Evolutionary conservation across 768 basidiomycete genomes (phyloP).

Genomic region (Leccinum subtestaceum): DNA sequence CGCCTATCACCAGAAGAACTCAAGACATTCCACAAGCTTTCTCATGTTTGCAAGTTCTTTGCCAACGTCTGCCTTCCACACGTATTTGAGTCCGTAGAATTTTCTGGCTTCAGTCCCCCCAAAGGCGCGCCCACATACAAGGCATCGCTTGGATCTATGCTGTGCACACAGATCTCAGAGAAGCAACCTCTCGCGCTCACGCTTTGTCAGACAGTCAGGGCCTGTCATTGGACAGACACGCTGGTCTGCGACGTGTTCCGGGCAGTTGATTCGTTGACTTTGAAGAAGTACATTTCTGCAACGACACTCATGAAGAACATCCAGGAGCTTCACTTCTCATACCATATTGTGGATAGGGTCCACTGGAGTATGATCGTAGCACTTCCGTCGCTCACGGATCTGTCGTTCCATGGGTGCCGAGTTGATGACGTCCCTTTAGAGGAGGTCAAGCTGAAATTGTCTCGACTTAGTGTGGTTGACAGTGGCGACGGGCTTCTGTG

Average conservation of each 20-base stretch:
- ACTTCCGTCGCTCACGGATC: slow-evolving; percentile 13
- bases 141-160: not conserved
- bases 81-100: slow-evolving; percentile 35
- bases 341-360: slow-evolving; percentile 5
- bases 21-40: slow-evolving; percentile 25
- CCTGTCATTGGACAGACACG: slow-evolving; percentile 9
- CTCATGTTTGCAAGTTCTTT: slow-evolving; percentile 44
- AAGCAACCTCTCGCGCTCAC: not conserved
- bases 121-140: not conserved
- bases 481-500: not conserved
- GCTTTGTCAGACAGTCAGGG: not conserved
- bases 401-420: slow-evolving; percentile 6
- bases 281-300: slow-evolving; percentile 1
- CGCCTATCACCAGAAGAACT: slow-evolving; percentile 11
- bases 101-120: slow-evolving; percentile 15
- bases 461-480: not conserved
- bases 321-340: slow-evolving; percentile 10
- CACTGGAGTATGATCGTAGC: slow-evolving; percentile 18
- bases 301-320: slow-evolving; percentile 21
- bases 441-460: not conserved
- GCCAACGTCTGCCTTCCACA: slow-evolving; percentile 37
- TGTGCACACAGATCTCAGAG: not conserved
- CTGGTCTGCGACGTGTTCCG: not conserved
- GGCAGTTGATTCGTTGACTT: slow-evolving; percentile 1
- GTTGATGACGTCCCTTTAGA: not conserved